Conservation (phyloP, 2,329 filamentous ascomycete species). For the Paradendryphiella salina region DNA sequence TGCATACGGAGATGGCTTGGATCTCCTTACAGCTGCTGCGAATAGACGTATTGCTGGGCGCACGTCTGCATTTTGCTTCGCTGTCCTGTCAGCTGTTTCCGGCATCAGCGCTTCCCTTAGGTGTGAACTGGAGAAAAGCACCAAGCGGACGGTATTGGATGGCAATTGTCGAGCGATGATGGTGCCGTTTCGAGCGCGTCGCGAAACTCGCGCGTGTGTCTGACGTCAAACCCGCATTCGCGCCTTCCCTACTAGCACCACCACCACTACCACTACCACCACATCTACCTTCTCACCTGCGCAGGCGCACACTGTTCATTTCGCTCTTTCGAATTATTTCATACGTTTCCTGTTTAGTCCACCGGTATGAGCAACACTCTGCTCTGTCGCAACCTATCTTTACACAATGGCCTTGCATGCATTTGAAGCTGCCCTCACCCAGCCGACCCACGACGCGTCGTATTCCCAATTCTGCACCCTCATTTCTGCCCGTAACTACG, state of each 20-base stretch:
- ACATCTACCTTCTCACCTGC: not conserved
- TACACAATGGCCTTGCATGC: conserved; percentile 19
- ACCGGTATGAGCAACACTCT: conserved; percentile 11
- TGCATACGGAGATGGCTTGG: too few relatives aligned
- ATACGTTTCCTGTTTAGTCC: not conserved
- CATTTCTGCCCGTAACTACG: conserved; percentile 16
- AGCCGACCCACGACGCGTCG: conserved; percentile 27
- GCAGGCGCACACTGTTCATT: conserved; percentile 1
- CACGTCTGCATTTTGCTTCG: too few relatives aligned
- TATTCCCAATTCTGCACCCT: conserved; percentile 23
- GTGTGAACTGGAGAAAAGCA: too few relatives aligned
- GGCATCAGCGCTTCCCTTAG: too few relatives aligned
- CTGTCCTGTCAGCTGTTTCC: too few relatives aligned
- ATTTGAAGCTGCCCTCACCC: conserved; percentile 28
- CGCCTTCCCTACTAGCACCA: conserved; percentile 5
- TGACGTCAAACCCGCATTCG: conserved; percentile 22
- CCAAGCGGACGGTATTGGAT: not conserved
- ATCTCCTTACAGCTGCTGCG: too few relatives aligned
- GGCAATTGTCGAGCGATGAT: not conserved
- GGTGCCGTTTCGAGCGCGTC: not conserved
- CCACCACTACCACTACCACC: not conserved
- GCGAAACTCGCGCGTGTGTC: conserved; percentile 7
- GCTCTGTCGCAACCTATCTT: not conserved
- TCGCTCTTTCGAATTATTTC: conserved; percentile 1
- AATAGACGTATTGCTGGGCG: too few relatives aligned